Evolutionary conservation across 2,329 filamentous ascomycete species (phyloP).

Genomic region (Arthrinium puccinioides): DNA sequence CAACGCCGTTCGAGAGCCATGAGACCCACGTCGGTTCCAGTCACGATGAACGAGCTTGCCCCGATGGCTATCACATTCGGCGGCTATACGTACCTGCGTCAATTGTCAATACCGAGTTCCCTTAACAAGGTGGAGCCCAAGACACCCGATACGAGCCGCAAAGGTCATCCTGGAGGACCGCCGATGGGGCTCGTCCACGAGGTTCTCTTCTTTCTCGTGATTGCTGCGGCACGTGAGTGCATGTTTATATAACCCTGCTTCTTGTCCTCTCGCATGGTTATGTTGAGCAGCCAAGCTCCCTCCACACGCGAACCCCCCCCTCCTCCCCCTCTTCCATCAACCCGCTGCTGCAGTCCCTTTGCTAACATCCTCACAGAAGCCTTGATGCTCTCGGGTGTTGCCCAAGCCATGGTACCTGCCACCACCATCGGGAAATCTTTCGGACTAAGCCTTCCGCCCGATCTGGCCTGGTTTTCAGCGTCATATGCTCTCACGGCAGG

Average conservation of each 20-base stretch:
- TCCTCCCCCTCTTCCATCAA: background rate
- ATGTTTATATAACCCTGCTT: no score
- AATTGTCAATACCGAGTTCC: background rate
- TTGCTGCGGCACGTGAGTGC: constrained; percentile 2
- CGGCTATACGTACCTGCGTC: constrained; percentile 1
- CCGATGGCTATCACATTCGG: constrained; percentile 1
- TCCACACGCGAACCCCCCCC: background rate
- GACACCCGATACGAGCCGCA: background rate
- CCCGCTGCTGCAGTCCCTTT: no score
- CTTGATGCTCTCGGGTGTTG: constrained; percentile 5
- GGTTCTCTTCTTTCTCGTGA: background rate
- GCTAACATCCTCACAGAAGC: constrained; percentile 2
- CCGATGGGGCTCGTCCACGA: background rate
- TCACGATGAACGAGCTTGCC: no score
- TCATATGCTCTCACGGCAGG: constrained; percentile 40
- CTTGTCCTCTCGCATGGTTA: no score
- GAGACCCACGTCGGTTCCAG: no score
- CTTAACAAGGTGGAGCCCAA: background rate
- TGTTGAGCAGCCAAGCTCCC: background rate
- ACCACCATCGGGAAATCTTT: constrained; percentile 34
- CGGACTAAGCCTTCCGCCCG: constrained; percentile 27
- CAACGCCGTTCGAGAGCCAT: no score
- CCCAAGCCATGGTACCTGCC: constrained; percentile 19
- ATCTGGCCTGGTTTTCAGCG: constrained; percentile 38
- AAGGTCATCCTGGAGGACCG: constrained; percentile 1